Percentiles rank a stretch among this genome's conserved stretches.
Evolutionary conservation across 805 yeast genomes (phyloP).

Genomic region (Hermanozyma aechmeae): DNA sequence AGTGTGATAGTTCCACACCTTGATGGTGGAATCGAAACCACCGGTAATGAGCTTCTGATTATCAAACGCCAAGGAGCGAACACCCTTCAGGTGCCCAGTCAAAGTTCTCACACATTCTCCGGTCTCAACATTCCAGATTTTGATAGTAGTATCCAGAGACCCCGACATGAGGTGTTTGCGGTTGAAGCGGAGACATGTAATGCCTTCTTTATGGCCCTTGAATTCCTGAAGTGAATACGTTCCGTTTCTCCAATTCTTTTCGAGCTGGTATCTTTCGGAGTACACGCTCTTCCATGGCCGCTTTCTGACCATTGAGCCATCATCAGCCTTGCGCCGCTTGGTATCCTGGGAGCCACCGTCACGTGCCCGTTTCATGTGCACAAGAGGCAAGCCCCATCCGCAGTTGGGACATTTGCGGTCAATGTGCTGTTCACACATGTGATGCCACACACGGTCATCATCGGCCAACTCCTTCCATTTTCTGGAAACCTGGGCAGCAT

Average conservation of each 20-base stretch:
- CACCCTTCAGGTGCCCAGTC: slow-evolving; percentile 84
- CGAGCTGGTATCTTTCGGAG: slow-evolving; percentile 83
- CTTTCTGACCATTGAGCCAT: slow-evolving; percentile 15
- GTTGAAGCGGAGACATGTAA: slow-evolving; percentile 81
- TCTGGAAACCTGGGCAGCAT: slow-evolving; percentile 85
- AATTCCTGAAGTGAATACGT: slow-evolving; percentile 53
- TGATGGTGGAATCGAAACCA: slow-evolving; percentile 81
- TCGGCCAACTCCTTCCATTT: slow-evolving; percentile 88
- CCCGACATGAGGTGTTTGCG: slow-evolving; percentile 76
- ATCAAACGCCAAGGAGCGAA: slow-evolving; percentile 77
- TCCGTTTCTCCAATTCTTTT: slow-evolving; percentile 92
- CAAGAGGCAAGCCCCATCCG: slow-evolving; percentile 96
- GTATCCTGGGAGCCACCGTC: slow-evolving; percentile 16
- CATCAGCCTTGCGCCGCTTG: slow-evolving; percentile 3
- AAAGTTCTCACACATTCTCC: slow-evolving; percentile 72
- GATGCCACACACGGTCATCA: slow-evolving; percentile 96
- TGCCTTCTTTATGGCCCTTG: slow-evolving; percentile 79
- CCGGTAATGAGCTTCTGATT: slow-evolving; percentile 86
- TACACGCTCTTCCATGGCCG: slow-evolving; percentile 96
- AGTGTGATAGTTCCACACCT: slow-evolving; percentile 92
- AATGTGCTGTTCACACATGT: slow-evolving; percentile 96
- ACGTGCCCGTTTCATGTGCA: slow-evolving; percentile 76
- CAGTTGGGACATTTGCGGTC: slow-evolving; percentile 96
- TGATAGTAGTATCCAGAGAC: slow-evolving; percentile 81
- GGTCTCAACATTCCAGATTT: slow-evolving; percentile 85